Conservation (phyloP, 23 red algal genomes). For the Gracilariopsis chorda region DNA sequence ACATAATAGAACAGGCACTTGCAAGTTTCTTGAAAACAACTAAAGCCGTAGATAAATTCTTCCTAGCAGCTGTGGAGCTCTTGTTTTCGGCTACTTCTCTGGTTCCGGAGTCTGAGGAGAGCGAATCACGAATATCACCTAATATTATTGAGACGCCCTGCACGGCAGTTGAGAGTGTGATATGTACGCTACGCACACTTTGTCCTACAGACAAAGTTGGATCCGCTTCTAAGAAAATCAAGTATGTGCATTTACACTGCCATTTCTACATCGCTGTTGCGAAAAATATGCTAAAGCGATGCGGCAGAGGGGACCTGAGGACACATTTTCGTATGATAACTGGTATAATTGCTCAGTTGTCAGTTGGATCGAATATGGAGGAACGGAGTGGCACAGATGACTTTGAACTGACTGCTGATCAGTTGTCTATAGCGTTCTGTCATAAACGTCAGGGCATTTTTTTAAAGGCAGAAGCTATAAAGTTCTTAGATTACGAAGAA, state of each 20-base stretch:
- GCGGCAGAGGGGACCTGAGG: background rate
- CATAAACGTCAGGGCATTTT: too few relatives aligned
- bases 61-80: slow-evolving; percentile 22
- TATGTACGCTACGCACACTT: background rate
- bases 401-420: background rate
- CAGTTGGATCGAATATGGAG: background rate
- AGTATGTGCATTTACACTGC: background rate
- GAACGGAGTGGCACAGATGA: background rate
- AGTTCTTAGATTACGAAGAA: background rate
- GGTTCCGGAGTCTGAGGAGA: background rate
- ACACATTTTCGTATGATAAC: slow-evolving; percentile 59
- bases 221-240: too few relatives aligned
- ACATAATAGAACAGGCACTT: background rate
- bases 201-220: background rate
- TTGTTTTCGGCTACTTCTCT: background rate
- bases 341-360: slow-evolving; percentile 44
- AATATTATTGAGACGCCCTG: background rate
- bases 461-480: background rate
- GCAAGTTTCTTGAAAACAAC: background rate
- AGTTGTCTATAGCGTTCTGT: background rate
- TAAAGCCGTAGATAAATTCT: slow-evolving; percentile 18
- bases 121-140: background rate
- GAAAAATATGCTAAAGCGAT: background rate
- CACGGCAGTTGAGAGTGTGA: slow-evolving; percentile 29
- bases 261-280: background rate